These are phyloP conservation scores for Exophiala oligosperma DNA, from an alignment of 2,329 filamentous ascomycete species.

Conservation along the genomic window DNA sequence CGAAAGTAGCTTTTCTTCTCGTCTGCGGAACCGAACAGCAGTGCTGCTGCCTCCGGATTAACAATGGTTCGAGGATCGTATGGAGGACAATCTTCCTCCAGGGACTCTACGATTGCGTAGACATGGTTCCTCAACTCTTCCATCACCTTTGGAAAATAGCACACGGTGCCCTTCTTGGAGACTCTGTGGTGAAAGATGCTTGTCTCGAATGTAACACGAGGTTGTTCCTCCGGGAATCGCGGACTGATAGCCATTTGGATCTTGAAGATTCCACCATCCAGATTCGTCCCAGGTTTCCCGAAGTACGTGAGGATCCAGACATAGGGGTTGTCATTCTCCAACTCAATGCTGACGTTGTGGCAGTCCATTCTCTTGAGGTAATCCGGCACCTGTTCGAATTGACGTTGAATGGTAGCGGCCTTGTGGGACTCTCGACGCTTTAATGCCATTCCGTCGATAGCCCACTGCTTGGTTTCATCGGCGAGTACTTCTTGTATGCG, in stretches of 20 bases:
- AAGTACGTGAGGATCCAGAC: conserved; percentile 88
- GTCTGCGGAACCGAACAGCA: conserved; percentile 80
- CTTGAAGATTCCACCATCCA: conserved; percentile 86
- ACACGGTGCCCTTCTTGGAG: conserved; percentile 74
- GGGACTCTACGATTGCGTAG: conserved; percentile 72
- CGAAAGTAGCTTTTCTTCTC: conserved; percentile 85
- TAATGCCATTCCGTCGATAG: conserved; percentile 62
- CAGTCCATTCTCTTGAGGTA: conserved; percentile 70
- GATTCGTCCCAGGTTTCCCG: conserved; percentile 85
- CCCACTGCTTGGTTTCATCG: conserved; percentile 72
- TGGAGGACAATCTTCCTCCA: conserved; percentile 85
- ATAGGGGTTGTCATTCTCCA: conserved; percentile 83
- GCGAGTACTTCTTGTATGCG: conserved; percentile 70
- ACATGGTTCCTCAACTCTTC: conserved; percentile 84
- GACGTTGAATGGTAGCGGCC: conserved; percentile 76
- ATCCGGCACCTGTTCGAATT: conserved; percentile 79
- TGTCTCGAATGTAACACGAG: conserved; percentile 77
- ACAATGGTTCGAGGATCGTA: conserved; percentile 90
- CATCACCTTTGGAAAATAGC: conserved; percentile 67
- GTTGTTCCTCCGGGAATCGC: conserved; percentile 84
- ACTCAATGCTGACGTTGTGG: conserved; percentile 70
- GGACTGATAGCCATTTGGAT: conserved; percentile 79
- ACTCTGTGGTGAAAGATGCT: conserved; percentile 86
- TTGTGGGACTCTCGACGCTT: conserved; percentile 70
- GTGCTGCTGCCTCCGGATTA: conserved; percentile 77